Base-by-base conservation (phyloP, 2,329 filamentous ascomycete genomes). In the Fusarium neocosmosporiellum region DNA sequence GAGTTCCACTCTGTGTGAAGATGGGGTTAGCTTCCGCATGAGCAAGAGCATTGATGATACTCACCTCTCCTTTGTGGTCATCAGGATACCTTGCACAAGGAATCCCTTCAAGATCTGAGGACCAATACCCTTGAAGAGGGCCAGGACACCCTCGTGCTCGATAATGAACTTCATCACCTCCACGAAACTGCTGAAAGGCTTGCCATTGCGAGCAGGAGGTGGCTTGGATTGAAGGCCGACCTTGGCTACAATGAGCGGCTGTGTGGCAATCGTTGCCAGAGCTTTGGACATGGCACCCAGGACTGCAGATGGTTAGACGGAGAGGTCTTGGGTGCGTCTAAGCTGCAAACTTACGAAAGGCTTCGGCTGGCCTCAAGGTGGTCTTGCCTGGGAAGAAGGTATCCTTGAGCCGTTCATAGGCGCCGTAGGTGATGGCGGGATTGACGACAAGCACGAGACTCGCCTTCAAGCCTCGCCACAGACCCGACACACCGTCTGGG, bases 1-100 rank as follows among this genome's bases (percentile, higher is more conserved):
- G 18, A 98, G 85, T 82, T 98, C 96, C 83, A 98, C 94, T 75
- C 94, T 94, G 67, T 24, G 14, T 34, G 9, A 10, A 43, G 33
- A 67, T 59, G 80, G 66, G 78, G 77, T 66, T 54, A 43, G 29
- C 36, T 22, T 46, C n/a, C 8, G 6, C 37, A 4, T 27, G 24
- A 20, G 4, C 8, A 13, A 36, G 14, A 16, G 7, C 9, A 46
- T 16, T 13, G 5, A 36, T 2, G 57, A 5, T 9, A 78, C 87
- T 75, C 87, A 95, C 93, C 95, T 90, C 84, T 99, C 96, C 85
- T 99, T 99, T 55, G 95, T 96, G 95, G 98, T 99, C 96, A 99
- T 99, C 41, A 99, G 86, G 64, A 99, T 90, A 58, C 96, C 96
- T 80, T 99, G 96, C 3, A 99, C 96, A 57, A 99, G 81, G 60